Base-by-base conservation (phyloP, 2,329 filamentous ascomycete species). In the Bipolaris oryzae region DNA sequence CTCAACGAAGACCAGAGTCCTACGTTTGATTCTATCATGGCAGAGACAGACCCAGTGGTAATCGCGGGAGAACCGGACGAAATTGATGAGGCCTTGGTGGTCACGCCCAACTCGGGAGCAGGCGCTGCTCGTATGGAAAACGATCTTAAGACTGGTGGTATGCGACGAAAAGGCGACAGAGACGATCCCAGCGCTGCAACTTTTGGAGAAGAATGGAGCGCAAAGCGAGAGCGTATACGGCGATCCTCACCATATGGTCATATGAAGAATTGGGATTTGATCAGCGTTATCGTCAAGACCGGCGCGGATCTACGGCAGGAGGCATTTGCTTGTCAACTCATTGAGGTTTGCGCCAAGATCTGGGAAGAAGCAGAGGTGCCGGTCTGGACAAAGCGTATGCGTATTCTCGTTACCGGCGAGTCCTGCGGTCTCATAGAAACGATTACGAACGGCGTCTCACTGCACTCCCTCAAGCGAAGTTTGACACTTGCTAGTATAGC, bases 351-450 rank as follows among this genome's bases (percentile, higher is more conserved):
- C 76, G 84, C 90, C 70, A 90, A 89, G 77, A 92, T 93, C 64
- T 95, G 90, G 89, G 79, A 87, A 44, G 90, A 92, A 60, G 88
- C 89, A 15, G 79, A 82, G 23, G 85, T 90, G 31, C 84, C 89
- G 34, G 91, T 95, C n/a, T 95, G 91, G 91, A 89, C 93, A 18
- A 93, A 93, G 77, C 82, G 89, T 56, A 95, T 95, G 91, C 87
- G 90, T 51, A 95, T 95, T 50, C 80, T 95, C 50, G 91, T 95
- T 38, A 94, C 90, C 5, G 91, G 91, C 58, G 91, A 94, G 78
- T 91, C 89, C 7, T 93, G 89, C 1, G 91, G 91, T 3, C 83
- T 95, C 44, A 91, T 95, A 64, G 91, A 95, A 78, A 95, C 91
- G 5, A 95, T 95, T 68, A 93, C 90, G 37, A 94, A 93, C 65